A percentile compares a stretch with the other conserved stretches of the same genome.
These are phyloP conservation scores for Quercus glauca DNA, from an alignment of 306 rosid genomes.

Conservation along the genomic window DNA sequence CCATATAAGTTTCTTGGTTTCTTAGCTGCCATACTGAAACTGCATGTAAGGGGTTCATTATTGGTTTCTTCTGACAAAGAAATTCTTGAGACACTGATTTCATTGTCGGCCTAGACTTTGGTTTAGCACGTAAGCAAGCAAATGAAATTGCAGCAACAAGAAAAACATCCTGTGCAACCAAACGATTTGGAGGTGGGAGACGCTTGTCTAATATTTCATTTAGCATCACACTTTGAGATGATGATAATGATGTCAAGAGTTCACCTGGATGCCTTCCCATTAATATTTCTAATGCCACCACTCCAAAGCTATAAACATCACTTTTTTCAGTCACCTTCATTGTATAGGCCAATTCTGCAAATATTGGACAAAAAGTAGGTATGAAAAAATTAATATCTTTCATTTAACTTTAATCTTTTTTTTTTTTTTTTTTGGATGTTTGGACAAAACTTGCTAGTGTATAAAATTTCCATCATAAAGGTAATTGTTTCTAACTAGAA, in stretches of 20 bases:
- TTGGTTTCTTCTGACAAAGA: too few species aligned
- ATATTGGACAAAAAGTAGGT: not conserved
- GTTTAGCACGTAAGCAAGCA: not conserved
- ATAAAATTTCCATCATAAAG: too few species aligned
- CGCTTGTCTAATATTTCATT: constrained; percentile 6
- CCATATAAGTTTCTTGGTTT: too few species aligned
- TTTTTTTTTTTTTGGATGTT: too few species aligned
- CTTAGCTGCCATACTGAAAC: too few species aligned
- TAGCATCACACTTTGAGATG: not conserved
- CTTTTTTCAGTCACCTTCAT: constrained; percentile 5
- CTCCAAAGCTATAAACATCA: constrained; percentile 27
- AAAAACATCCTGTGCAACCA: not conserved
- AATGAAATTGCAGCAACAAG: constrained; percentile 1
- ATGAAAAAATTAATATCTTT: not conserved
- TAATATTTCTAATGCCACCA: constrained; percentile 20
- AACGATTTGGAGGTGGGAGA: not conserved
- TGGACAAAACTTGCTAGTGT: too few species aligned
- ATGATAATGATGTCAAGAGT: too few species aligned
- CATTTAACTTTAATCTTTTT: too few species aligned
- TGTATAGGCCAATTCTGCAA: constrained; percentile 3
- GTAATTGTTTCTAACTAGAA: not conserved
- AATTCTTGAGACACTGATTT: not conserved
- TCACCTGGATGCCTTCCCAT: constrained; percentile 14
- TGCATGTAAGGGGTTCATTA: too few species aligned
- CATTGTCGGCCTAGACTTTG: constrained; percentile 17